Conservation (phyloP, 768 basidiomycete genomes). For the Mycena maculata region DNA sequence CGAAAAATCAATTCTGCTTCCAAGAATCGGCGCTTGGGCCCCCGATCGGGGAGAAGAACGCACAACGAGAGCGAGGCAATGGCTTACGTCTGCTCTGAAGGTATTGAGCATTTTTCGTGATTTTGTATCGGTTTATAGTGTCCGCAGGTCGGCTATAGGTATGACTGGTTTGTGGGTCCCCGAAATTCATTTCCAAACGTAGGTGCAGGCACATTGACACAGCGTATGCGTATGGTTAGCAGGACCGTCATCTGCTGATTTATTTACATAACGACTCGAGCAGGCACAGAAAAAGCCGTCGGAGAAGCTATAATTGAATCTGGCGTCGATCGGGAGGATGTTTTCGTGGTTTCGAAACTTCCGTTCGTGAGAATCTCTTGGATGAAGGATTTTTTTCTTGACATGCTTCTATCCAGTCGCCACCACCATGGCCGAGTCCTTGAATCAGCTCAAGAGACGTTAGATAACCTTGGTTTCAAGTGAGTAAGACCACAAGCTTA, state of each 20-base stretch:
- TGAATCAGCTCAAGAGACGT: constrained; percentile 45
- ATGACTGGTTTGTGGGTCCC: neutral
- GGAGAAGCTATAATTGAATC: constrained; percentile 51
- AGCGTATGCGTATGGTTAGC: constrained; percentile 35
- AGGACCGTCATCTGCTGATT: neutral
- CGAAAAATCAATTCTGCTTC: neutral
- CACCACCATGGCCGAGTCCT: constrained; percentile 42
- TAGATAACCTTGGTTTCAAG: constrained; percentile 45
- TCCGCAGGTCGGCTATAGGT: constrained; percentile 30
- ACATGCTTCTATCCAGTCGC: constrained; percentile 13
- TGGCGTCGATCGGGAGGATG: constrained; percentile 48
- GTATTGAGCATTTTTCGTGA: constrained; percentile 19
- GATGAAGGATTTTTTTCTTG: neutral
- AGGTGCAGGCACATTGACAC: constrained; percentile 40
- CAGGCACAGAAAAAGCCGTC: constrained; percentile 49
- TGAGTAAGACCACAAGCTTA: constrained; percentile 36
- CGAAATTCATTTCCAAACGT: neutral
- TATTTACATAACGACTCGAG: neutral
- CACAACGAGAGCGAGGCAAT: constrained; percentile 37
- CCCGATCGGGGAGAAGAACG: constrained; percentile 32
- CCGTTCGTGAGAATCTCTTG: constrained; percentile 31
- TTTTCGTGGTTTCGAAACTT: constrained; percentile 59
- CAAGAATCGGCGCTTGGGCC: constrained; percentile 30
- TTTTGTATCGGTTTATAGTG: neutral
- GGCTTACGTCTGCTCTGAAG: constrained; percentile 46